A percentile compares a stretch with the other conserved stretches of the same genome.
Conservation (phyloP, 78 protist species). For the Monocercomonoides exilis region DNA sequence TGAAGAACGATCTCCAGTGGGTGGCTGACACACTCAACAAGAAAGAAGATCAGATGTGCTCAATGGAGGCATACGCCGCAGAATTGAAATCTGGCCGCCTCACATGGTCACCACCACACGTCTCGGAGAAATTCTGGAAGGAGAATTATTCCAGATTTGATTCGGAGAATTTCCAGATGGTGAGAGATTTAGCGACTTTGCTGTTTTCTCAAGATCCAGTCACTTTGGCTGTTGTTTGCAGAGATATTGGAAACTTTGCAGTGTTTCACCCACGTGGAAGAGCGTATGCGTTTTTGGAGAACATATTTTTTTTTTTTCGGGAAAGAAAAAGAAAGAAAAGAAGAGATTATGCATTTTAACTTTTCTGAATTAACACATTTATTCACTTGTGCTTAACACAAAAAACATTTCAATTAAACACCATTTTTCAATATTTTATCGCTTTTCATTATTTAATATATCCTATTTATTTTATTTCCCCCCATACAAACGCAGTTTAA, state of each 20-base stretch:
- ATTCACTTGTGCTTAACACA: too few species aligned
- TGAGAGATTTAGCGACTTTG: neutral
- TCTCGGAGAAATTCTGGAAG: slow-evolving; percentile 16
- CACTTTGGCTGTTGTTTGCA: neutral
- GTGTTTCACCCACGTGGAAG: slow-evolving; percentile 8
- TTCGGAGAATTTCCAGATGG: neutral
- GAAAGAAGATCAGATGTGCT: neutral
- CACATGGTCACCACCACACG: slow-evolving; percentile 19
- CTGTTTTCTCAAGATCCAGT: neutral
- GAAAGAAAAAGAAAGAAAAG: too few species aligned
- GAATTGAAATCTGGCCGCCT: neutral
- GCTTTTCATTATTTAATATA: neutral
- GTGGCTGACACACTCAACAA: neutral
- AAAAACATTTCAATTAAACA: too few species aligned
- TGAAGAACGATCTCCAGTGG: neutral
- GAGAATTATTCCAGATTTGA: slow-evolving; percentile 16
- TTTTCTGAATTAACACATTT: too few species aligned
- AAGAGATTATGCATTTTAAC: too few species aligned
- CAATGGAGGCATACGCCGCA: slow-evolving; percentile 3
- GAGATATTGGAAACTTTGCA: neutral
- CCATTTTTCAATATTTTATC: too few species aligned
- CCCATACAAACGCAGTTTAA: neutral
- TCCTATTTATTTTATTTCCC: neutral
- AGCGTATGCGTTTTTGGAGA: neutral
- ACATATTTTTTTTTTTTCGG: too few species aligned